Conservation (phyloP, 306 rosid genomes). For the Arachis hypogaea region DNA sequence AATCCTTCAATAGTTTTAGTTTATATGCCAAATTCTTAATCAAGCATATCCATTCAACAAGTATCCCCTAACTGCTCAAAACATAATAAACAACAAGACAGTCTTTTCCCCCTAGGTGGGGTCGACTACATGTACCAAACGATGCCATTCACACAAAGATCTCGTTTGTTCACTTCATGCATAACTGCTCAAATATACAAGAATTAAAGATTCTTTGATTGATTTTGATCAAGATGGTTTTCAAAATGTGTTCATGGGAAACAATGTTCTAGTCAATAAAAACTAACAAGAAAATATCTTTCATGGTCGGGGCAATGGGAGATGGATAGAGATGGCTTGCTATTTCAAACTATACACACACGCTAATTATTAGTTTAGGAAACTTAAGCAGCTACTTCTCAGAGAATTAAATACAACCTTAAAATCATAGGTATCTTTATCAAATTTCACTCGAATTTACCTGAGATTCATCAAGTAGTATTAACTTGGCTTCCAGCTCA, state of each 20-base stretch:
- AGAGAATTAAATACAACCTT: slow-evolving; percentile 24
- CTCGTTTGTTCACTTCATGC: too few species aligned
- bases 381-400: not conserved
- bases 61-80: not conserved
- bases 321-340: slow-evolving; percentile 17
- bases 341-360: not conserved
- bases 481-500: slow-evolving; percentile 80
- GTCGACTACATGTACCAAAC: too few species aligned
- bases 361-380: not conserved
- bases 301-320: not conserved
- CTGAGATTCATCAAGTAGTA: slow-evolving; percentile 97
- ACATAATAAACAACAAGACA: too few species aligned
- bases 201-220: slow-evolving; percentile 1
- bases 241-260: not conserved
- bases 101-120: too few species aligned
- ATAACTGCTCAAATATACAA: not conserved
- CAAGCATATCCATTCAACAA: slow-evolving; percentile 9
- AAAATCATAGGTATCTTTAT: slow-evolving; percentile 15
- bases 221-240: not conserved
- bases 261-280: slow-evolving; percentile 22
- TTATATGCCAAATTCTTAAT: not conserved
- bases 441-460: slow-evolving; percentile 47
- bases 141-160: too few species aligned
- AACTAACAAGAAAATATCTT: not conserved
- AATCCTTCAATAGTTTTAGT: not conserved